Percentiles rank a stretch among this genome's conserved stretches.
These are phyloP conservation scores for Musa acuminata DNA, from an alignment of 176 grass and related monocot genomes.

Conservation along the genomic window DNA sequence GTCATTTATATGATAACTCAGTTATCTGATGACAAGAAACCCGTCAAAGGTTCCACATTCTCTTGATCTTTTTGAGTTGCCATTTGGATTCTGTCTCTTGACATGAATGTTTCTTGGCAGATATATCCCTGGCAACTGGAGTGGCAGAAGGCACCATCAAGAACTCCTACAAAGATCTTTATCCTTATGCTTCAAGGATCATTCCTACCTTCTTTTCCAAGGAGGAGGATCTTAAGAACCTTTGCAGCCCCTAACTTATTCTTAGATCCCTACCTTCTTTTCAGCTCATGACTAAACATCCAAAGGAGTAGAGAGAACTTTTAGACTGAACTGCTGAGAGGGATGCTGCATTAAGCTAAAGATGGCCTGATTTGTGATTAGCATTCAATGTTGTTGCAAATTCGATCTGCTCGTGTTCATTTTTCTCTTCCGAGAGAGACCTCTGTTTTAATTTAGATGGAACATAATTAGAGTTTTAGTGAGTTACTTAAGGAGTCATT, in stretches of 20 bases:
- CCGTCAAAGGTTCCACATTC: neutral
- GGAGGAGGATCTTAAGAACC: conserved; percentile 7
- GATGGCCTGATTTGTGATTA: neutral
- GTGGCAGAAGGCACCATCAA: conserved; percentile 12
- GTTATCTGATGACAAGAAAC: conserved; percentile 10
- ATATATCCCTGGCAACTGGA: conserved; percentile 9
- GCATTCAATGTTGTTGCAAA: neutral
- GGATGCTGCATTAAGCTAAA: neutral
- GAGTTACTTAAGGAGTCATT: too few species aligned
- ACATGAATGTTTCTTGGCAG: neutral
- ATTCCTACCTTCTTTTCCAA: conserved; percentile 3
- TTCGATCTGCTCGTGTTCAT: neutral
- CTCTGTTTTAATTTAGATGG: neutral
- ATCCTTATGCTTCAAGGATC: conserved; percentile 12
- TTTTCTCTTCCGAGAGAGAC: neutral
- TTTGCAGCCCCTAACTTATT: conserved; percentile 1
- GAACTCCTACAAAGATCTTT: conserved; percentile 11
- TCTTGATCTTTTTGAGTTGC: neutral
- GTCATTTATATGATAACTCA: conserved; percentile 8
- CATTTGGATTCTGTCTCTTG: neutral
- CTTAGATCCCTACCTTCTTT: neutral
- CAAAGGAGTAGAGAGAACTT: neutral
- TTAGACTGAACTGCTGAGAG: neutral
- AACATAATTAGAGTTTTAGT: neutral
- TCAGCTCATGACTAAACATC: neutral